Evolutionary conservation across 1,284 basidiomycete genomes (phyloP).

Genomic region (Leccinum angustisporum): DNA sequence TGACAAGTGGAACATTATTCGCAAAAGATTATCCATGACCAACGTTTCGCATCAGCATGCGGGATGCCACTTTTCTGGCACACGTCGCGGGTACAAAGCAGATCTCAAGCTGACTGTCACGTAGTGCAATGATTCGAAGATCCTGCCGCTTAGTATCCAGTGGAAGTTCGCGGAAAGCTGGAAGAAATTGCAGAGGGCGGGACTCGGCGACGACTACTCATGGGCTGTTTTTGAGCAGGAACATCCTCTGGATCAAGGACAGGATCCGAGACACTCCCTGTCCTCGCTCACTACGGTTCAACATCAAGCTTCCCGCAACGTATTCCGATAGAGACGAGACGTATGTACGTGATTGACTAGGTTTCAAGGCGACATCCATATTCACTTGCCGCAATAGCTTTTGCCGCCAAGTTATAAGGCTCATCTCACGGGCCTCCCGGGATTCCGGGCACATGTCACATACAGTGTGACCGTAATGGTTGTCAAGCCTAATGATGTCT

Average conservation of each 20-base stretch:
- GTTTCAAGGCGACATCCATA: constrained; percentile 3
- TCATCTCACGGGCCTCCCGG: constrained; percentile 63
- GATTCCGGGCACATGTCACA: constrained; percentile 59
- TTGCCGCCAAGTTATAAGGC: constrained; percentile 65
- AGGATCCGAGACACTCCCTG: constrained; percentile 41
- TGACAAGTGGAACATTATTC: no score
- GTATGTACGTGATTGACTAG: constrained; percentile 48
- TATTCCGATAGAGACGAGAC: constrained; percentile 55
- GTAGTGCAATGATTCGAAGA: no score
- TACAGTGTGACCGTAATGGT: constrained; percentile 53
- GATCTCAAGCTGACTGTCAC: no score
- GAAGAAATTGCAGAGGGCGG: constrained; percentile 69
- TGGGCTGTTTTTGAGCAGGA: constrained; percentile 51
- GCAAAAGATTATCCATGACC: no score
- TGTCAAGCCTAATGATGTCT: constrained; percentile 43
- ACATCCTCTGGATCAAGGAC: constrained; percentile 58
- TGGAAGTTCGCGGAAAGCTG: constrained; percentile 30
- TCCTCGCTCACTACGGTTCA: constrained; percentile 53
- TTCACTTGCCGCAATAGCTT: constrained; percentile 37
- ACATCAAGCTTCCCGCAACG: constrained; percentile 53
- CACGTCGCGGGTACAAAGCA: no score
- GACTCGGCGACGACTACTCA: constrained; percentile 37
- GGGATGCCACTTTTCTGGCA: no score
- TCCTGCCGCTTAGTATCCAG: no score
- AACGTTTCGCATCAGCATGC: no score